Evolutionary conservation across 768 basidiomycete genomes (phyloP), one percentile per base, ranked within the genome.

Genomic region (Suillus plorans): DNA sequence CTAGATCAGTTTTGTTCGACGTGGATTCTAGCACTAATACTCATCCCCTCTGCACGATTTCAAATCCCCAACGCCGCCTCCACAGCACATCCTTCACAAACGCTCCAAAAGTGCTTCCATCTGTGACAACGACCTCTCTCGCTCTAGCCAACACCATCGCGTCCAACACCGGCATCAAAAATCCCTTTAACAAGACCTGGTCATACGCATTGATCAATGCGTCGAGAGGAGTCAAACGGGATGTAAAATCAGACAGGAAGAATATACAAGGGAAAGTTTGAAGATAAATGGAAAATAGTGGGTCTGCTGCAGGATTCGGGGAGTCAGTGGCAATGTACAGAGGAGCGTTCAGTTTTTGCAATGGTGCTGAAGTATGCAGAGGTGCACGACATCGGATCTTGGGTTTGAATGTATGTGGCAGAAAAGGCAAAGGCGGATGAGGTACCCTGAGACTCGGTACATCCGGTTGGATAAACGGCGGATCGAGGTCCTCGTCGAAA

Each of bases 91-190:
- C 88, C 63, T 80, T 77, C 22, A 90, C 83, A 67, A 87, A 94
- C 61, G 80, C 76, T 72, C 89, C 90, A 68, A 92, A 94, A 39
- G 92, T 93, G 70, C 90, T 92, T 62, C 84, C 83, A 62, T 86
- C 83, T 14, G 91, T 94, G 2, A 89, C 90, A 0, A 88, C 84
- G 37, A 91, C 82, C 18, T 70, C 77, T 72, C 80, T 75, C 0
- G 87, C 89, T 61, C 81, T 80, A 3, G 85, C 84, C 18, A 86
- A 84, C 37, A 95, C 83, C 77, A 91, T 79, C 7, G 88, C 90
- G 71, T 93, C 91, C 39, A 94, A 69, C 64, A 92, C 84, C 2
- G 91, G 89, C 25, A 84, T 69, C 13, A 91, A 64, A 67, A 86
- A 84, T 18, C 66, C 69, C 22, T 70, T 79, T 67, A 92, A 71